These are phyloP conservation scores for Cornus controversa DNA, from an alignment of 148 eudicot genomes.

Conservation along the genomic window DNA sequence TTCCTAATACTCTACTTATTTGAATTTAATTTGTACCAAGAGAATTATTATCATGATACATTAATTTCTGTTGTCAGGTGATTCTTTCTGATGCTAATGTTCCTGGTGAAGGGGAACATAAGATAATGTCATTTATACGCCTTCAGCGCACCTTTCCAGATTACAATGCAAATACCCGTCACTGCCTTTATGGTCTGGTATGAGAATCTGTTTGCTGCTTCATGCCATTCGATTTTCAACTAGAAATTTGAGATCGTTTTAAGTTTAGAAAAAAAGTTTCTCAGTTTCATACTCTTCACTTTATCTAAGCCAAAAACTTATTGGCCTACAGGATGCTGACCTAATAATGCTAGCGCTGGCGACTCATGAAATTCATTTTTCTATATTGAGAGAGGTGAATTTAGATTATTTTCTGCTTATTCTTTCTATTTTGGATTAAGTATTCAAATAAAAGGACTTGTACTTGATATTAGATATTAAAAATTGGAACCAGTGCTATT, in stretches of 20 bases:
- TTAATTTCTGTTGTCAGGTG: conserved; percentile 20
- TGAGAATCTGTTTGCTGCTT: neutral
- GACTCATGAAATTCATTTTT: conserved; percentile 48
- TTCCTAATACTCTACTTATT: too few species aligned
- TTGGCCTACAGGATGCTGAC: conserved; percentile 45
- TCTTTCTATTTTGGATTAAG: too few species aligned
- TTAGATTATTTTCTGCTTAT: neutral
- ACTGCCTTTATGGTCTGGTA: conserved; percentile 53
- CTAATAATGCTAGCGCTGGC: conserved; percentile 49
- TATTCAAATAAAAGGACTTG: too few species aligned
- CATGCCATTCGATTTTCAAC: neutral
- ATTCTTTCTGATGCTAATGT: conserved; percentile 46
- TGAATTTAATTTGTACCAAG: too few species aligned
- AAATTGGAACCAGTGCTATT: too few species aligned
- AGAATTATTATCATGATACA: neutral
- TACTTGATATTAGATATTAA: too few species aligned
- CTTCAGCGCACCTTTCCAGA: conserved; percentile 30
- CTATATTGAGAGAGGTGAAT: conserved; percentile 45
- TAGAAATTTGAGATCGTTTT: neutral
- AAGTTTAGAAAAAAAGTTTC: too few species aligned
- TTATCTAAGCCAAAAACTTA: neutral
- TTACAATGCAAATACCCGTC: conserved; percentile 41
- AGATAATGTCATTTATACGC: conserved; percentile 47
- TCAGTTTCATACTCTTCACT: neutral
- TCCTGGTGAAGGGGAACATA: conserved; percentile 63